phyloP scores from a whole-genome alignment of 768 basidiomycete species.

The Lanmaoa rubissima region DNA sequence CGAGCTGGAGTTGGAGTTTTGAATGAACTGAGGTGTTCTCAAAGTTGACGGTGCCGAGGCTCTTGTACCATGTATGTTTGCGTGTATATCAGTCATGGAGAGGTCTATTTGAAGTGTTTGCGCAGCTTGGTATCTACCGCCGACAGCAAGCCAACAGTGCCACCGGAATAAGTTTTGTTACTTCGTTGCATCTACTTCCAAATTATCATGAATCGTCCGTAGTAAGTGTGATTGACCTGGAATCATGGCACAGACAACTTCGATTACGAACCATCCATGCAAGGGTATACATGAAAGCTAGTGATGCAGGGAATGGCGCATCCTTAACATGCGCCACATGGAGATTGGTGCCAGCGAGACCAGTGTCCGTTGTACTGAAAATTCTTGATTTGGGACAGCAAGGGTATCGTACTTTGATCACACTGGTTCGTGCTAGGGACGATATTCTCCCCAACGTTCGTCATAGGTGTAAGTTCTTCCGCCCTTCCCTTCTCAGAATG shows the following conservation, averaged over 20 bases:
- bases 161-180: no score
- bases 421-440: background rate
- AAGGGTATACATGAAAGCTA: no score
- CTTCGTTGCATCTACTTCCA: no score
- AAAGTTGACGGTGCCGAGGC: background rate
- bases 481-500: background rate
- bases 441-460: no score
- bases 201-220: no score
- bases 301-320: no score
- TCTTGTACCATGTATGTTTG: background rate
- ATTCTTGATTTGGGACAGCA: no score
- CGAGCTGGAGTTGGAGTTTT: slow-evolving; percentile 6
- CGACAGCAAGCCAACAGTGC: no score
- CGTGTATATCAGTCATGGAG: background rate
- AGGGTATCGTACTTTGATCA: background rate
- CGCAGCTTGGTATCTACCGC: no score
- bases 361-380: background rate
- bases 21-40: background rate
- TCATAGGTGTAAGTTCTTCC: background rate
- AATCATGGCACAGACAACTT: background rate
- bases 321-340: no score
- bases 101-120: background rate
- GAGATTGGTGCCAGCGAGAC: background rate
- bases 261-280: background rate
- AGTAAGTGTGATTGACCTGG: background rate